Percentiles rank a stretch among this genome's conserved stretches.
Conservation (phyloP, 768 basidiomycete genomes). For the Lactifluus echinatus region DNA sequence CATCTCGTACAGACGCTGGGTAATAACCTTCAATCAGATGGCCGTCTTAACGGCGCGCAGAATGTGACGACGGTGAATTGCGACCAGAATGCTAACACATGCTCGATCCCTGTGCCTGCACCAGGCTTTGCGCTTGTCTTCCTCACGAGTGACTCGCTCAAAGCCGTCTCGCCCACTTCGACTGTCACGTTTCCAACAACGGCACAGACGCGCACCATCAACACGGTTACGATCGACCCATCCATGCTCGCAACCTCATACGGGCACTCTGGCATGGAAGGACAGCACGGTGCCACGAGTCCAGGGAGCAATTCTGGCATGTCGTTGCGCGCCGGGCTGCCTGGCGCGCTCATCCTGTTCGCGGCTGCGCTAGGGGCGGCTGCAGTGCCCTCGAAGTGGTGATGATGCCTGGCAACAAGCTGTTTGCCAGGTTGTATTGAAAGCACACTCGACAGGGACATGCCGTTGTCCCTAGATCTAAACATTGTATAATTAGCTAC, state of each 20-base stretch:
- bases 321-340: background rate
- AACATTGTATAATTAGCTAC: no score
- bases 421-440: no score
- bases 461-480: no score
- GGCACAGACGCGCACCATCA: slow-evolving; percentile 42
- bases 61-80: slow-evolving; percentile 54
- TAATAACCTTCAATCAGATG: slow-evolving; percentile 53
- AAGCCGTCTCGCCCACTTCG: slow-evolving; percentile 27
- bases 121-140: slow-evolving; percentile 74
- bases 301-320: background rate
- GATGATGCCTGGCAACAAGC: background rate
- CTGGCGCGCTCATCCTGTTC: background rate
- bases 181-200: slow-evolving; percentile 46
- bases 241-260: slow-evolving; percentile 54
- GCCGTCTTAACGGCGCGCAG: slow-evolving; percentile 50
- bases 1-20: slow-evolving; percentile 44
- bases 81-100: slow-evolving; percentile 42
- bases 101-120: slow-evolving; percentile 54
- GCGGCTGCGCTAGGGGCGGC: background rate
- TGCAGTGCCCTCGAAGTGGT: background rate
- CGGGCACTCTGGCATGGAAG: slow-evolving; percentile 34
- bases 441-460: no score
- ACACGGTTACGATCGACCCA: slow-evolving; percentile 49
- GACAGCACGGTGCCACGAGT: slow-evolving; percentile 31
- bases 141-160: slow-evolving; percentile 37